These are phyloP conservation scores for Exophiala dermatitidis DNA, from an alignment of 2,329 filamentous ascomycete genomes.

Conservation along the genomic window DNA sequence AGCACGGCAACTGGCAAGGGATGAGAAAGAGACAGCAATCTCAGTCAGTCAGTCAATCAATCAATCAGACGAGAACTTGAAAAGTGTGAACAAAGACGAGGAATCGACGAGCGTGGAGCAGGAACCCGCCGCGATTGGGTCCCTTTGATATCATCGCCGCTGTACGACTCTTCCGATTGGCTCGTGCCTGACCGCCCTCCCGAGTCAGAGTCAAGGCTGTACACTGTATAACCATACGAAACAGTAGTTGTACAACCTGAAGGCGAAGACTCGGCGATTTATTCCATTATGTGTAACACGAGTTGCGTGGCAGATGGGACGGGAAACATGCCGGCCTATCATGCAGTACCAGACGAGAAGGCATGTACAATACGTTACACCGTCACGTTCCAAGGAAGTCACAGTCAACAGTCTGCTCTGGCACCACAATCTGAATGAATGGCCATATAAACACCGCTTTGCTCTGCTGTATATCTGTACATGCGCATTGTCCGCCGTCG, in stretches of 20 bases:
- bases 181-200: not conserved
- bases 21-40: not conserved
- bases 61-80: not conserved
- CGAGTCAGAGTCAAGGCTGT: too few relatives aligned
- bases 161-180: slow-evolving; percentile 7
- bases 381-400: too few relatives aligned
- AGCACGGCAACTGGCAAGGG: not conserved
- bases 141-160: not conserved
- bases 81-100: not conserved
- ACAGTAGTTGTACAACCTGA: too few relatives aligned
- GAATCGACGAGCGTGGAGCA: slow-evolving; percentile 10
- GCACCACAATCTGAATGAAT: not conserved
- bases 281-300: too few relatives aligned
- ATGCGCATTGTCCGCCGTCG: slow-evolving; percentile 13
- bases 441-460: slow-evolving; percentile 7
- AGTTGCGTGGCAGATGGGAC: too few relatives aligned
- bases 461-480: slow-evolving; percentile 21
- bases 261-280: too few relatives aligned
- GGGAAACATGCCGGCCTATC: too few relatives aligned
- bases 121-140: slow-evolving; percentile 7
- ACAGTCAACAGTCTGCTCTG: too few relatives aligned
- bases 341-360: too few relatives aligned
- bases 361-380: too few relatives aligned
- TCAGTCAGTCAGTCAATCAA: not conserved
- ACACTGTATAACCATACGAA: too few relatives aligned